Percentiles rank a stretch among this genome's conserved stretches.
Conservation (phyloP, 768 basidiomycete species). For the Bullera alba region DNA sequence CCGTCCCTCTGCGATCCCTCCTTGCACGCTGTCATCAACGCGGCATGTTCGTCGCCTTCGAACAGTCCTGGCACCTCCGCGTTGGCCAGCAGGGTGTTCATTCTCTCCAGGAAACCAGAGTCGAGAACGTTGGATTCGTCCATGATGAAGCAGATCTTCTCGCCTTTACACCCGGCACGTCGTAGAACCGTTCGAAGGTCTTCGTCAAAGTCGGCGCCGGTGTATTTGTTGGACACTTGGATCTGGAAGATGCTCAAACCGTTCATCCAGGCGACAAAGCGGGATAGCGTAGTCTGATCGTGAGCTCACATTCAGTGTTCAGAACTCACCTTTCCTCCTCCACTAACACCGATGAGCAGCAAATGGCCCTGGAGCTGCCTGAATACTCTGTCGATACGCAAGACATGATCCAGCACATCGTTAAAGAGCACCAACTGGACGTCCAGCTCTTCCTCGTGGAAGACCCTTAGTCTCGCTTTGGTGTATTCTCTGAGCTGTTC, state of each 20-base stretch:
- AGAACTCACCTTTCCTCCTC: conserved; percentile 79
- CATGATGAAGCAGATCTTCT: conserved; percentile 99
- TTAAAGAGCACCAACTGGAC: conserved; percentile 97
- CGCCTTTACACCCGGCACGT: conserved; percentile 92
- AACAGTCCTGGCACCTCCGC: conserved; percentile 99
- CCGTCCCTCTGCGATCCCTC: conserved; percentile 99
- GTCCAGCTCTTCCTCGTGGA: conserved; percentile 97
- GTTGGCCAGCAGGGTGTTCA: conserved; percentile 98
- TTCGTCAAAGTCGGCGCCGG: conserved; percentile 96
- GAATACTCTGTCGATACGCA: conserved; percentile 97
- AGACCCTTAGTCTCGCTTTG: conserved; percentile 92
- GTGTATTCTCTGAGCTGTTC: conserved; percentile 90
- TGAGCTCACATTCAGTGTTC: conserved; percentile 5
- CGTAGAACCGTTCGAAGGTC: conserved; percentile 91
- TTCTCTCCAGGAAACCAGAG: conserved; percentile 97
- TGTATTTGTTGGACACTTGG: conserved; percentile 99
- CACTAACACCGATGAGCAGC: conserved; percentile 93
- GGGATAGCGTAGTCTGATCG: conserved; percentile 84
- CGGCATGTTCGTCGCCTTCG: conserved; percentile 97
- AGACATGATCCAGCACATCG: conserved; percentile 94
- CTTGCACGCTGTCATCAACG: conserved; percentile 98
- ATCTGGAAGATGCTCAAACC: conserved; percentile 98
- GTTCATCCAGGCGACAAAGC: conserved; percentile 99
- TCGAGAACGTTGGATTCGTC: conserved; percentile 99
- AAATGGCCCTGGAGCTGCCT: conserved; percentile 95